A percentile compares a stretch with the other conserved stretches of the same genome.
phyloP scores from a whole-genome alignment of 106 monocot genomes.

The Allium fistulosum region DNA sequence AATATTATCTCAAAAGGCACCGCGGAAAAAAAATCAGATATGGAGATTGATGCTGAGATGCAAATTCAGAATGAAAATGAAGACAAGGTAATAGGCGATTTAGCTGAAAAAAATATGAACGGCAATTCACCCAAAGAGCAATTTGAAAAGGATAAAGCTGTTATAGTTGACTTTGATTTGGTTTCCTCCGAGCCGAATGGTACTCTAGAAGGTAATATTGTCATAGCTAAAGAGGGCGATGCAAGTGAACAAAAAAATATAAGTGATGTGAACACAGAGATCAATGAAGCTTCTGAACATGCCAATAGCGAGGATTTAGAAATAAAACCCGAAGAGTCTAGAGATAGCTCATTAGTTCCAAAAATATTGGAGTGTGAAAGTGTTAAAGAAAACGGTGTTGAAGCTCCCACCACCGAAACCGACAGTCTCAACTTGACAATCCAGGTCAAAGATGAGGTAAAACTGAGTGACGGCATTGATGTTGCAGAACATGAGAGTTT shows the following conservation, averaged over 20 bases:
- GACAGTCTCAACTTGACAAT: conserved; percentile 15
- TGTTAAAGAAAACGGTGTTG: conserved; percentile 18
- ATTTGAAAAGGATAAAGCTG: conserved; percentile 17
- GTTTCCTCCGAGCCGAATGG: conserved; percentile 6
- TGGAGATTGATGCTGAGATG: conserved; percentile 23
- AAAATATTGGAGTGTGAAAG: not conserved
- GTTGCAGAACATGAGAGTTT: conserved; percentile 5
- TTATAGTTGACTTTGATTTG: conserved; percentile 17
- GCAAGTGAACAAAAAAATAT: conserved; percentile 9
- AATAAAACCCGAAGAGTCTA: conserved; percentile 9
- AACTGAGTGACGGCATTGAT: conserved; percentile 9
- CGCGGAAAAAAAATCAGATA: conserved; percentile 25
- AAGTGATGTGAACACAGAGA: conserved; percentile 10
- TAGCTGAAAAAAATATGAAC: not conserved
- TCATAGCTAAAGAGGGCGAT: conserved; percentile 11
- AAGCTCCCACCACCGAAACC: conserved; percentile 7
- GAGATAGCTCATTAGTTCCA: conserved; percentile 10
- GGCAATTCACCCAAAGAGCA: conserved; percentile 16
- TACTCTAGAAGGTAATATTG: conserved; percentile 5
- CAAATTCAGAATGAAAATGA: not conserved
- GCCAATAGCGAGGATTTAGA: not conserved
- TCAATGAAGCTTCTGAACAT: conserved; percentile 10
- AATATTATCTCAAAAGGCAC: conserved; percentile 16
- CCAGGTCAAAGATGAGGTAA: conserved; percentile 39
- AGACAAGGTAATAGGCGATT: conserved; percentile 8